A percentile compares a stretch with the other conserved stretches of the same genome.
These are phyloP conservation scores for Botrytis byssoidea DNA, from an alignment of 2,329 filamentous ascomycete genomes.

Conservation along the genomic window DNA sequence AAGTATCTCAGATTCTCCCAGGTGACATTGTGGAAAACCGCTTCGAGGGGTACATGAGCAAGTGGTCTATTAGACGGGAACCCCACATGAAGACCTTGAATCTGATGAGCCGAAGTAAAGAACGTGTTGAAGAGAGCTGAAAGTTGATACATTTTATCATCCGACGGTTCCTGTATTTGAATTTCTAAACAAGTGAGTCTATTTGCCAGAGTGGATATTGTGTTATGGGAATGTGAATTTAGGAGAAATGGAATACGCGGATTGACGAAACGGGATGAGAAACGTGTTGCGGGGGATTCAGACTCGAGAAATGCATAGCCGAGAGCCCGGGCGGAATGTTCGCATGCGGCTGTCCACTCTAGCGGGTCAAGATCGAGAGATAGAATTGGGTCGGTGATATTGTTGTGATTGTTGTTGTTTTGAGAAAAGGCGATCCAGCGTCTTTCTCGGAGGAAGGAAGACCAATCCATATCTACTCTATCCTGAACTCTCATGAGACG, in stretches of 20 bases:
- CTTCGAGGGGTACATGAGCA: conserved; percentile 52
- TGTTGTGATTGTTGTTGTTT: conserved; percentile 13
- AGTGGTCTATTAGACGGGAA: conserved; percentile 54
- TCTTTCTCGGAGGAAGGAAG: conserved; percentile 49
- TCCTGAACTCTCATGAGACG: conserved; percentile 63
- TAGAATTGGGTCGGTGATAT: conserved; percentile 41
- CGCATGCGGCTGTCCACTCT: conserved; percentile 62
- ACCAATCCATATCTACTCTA: conserved; percentile 53
- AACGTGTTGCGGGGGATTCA: conserved; percentile 47
- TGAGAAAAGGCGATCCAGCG: conserved; percentile 27
- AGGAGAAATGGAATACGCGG: conserved; percentile 56
- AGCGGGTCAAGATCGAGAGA: conserved; percentile 49
- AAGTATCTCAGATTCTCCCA: conserved; percentile 63
- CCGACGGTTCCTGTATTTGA: conserved; percentile 52
- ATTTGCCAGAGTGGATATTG: conserved; percentile 51
- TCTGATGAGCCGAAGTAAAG: conserved; percentile 57
- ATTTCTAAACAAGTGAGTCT: conserved; percentile 62
- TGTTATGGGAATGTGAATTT: conserved; percentile 46
- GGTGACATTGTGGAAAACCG: conserved; percentile 60
- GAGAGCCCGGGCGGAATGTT: conserved; percentile 59
- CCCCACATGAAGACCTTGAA: conserved; percentile 63
- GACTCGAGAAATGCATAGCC: conserved; percentile 56
- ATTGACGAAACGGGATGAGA: conserved; percentile 57
- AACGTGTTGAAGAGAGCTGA: conserved; percentile 57
- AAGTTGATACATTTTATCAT: conserved; percentile 55